These are phyloP conservation scores for Tuber borchii DNA, from an alignment of 495 filamentous ascomycete species.

Conservation along the genomic window DNA sequence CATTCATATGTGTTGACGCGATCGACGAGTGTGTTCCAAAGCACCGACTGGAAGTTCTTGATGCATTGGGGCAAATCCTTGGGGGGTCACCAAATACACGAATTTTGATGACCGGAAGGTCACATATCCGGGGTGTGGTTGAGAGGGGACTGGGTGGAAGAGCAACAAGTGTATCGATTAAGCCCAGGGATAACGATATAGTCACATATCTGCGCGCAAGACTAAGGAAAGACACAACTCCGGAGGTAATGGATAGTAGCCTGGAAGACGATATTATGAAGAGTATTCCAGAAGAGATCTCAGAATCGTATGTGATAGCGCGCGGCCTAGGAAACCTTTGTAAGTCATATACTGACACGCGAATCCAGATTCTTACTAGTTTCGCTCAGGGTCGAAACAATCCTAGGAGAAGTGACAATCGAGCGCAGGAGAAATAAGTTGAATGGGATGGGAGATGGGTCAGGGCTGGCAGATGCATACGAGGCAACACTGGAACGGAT, in stretches of 20 bases:
- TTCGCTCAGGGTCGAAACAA: background rate
- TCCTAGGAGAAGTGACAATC: background rate
- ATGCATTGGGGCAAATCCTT: background rate
- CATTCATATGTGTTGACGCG: background rate
- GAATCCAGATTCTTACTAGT: background rate
- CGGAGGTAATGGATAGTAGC: background rate
- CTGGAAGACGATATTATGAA: background rate
- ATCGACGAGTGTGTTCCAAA: too few relatives aligned
- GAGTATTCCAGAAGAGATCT: background rate
- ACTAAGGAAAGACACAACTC: too few relatives aligned
- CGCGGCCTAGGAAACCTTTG: background rate
- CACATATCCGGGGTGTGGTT: too few relatives aligned
- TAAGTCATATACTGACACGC: background rate
- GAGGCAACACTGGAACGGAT: background rate
- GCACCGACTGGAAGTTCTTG: too few relatives aligned
- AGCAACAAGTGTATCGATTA: too few relatives aligned
- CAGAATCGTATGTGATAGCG: background rate
- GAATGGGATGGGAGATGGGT: background rate
- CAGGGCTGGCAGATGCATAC: background rate
- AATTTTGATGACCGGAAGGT: background rate
- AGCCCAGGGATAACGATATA: too few relatives aligned
- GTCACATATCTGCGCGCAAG: too few relatives aligned
- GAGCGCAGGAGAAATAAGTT: background rate
- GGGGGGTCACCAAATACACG: background rate
- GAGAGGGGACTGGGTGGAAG: too few relatives aligned